Percentiles rank a stretch among this genome's conserved stretches.
Conservation (phyloP, 108 stramenopile genomes). For the Pseudonitzschia multistriata region DNA sequence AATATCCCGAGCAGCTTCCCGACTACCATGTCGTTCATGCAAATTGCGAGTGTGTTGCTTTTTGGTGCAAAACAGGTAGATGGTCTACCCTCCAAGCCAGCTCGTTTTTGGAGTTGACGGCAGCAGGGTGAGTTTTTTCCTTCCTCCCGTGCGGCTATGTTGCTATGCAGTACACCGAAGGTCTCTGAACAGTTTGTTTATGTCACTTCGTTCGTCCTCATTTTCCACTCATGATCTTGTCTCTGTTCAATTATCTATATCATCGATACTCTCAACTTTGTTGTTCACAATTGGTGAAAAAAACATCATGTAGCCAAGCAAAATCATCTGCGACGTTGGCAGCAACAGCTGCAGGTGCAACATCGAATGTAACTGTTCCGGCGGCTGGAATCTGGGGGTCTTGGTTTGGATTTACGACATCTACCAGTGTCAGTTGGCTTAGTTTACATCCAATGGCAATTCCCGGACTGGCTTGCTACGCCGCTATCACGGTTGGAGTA, state of each 20-base stretch:
- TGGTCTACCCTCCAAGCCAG: constrained; percentile 64
- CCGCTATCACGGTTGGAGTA: constrained; percentile 58
- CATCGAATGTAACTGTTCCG: constrained; percentile 65
- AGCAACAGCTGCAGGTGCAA: constrained; percentile 49
- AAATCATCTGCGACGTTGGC: constrained; percentile 75
- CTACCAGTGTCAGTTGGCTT: constrained; percentile 39
- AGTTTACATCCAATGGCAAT: constrained; percentile 66
- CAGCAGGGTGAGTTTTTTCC: constrained; percentile 41
- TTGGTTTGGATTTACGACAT: constrained; percentile 69
- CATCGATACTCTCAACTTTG: no score
- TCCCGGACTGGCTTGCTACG: constrained; percentile 73
- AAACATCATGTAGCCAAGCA: constrained; percentile 29
- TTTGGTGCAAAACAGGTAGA: constrained; percentile 68
- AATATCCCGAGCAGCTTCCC: constrained; percentile 41
- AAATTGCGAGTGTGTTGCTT: constrained; percentile 84
- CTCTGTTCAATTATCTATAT: neutral
- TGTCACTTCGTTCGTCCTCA: neutral
- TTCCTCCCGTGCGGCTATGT: neutral
- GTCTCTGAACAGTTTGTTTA: neutral
- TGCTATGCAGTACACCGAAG: neutral
- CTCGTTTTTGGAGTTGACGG: constrained; percentile 45
- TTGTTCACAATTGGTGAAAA: neutral
- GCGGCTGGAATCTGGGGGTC: constrained; percentile 74
- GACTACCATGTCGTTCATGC: constrained; percentile 70
- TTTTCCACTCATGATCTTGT: neutral